Evolutionary conservation across 257 asterid species (phyloP).

Genomic region (Capsicum baccatum): DNA sequence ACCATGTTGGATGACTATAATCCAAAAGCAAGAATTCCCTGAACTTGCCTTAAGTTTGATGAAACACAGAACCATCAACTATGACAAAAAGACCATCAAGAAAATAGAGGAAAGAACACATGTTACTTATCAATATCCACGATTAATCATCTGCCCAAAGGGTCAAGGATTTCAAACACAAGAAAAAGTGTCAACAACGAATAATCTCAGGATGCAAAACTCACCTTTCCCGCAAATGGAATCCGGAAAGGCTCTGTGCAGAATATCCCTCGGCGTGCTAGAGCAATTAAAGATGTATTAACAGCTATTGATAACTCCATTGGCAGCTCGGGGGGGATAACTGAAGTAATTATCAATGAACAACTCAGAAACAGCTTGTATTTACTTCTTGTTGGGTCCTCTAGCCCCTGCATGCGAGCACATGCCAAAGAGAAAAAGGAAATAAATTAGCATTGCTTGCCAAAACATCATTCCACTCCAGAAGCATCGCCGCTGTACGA

Average conservation of each 20-base stretch:
- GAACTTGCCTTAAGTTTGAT: neutral
- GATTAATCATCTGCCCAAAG: neutral
- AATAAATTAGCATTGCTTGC: neutral
- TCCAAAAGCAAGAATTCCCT: constrained; percentile 11
- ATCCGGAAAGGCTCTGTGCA: constrained; percentile 98
- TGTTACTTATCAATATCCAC: constrained; percentile 2
- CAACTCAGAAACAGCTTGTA: constrained; percentile 96
- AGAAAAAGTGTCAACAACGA: neutral
- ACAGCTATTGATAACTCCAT: constrained; percentile 99
- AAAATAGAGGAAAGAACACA: neutral
- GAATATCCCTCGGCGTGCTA: constrained; percentile 91
- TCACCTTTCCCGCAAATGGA: constrained; percentile 98
- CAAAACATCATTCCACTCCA: constrained; percentile 17
- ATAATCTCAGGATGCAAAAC: neutral
- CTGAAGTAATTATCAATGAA: constrained; percentile 94
- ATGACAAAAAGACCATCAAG: neutral
- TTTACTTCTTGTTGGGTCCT: constrained; percentile 98
- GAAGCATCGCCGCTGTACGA: neutral
- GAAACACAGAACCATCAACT: neutral
- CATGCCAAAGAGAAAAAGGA: constrained; percentile 25
- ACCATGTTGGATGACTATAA: constrained; percentile 6
- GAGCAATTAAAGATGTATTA: constrained; percentile 95
- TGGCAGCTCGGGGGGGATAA: constrained; percentile 98
- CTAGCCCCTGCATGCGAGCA: constrained; percentile 76
- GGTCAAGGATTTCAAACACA: constrained; percentile 15